These are phyloP conservation scores for Myochromella boudieri DNA, from an alignment of 768 basidiomycete species.

Conservation along the genomic window DNA sequence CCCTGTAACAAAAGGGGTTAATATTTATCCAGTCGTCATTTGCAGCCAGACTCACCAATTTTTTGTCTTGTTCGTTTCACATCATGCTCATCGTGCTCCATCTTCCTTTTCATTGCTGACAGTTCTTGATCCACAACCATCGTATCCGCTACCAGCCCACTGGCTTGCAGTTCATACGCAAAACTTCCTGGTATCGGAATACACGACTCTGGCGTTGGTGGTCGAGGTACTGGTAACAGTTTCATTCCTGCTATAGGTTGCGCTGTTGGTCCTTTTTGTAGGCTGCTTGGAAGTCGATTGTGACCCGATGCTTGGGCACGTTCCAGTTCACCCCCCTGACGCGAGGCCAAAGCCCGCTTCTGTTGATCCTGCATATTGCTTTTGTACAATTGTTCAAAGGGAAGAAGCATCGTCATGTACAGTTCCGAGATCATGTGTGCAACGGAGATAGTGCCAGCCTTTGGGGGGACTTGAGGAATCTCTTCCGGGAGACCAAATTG, in stretches of 20 bases:
- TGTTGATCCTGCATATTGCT: constrained; percentile 61
- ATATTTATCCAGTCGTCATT: too few species aligned
- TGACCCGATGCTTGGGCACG: constrained; percentile 6
- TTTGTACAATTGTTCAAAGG: constrained; percentile 73
- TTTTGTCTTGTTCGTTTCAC: constrained; percentile 72
- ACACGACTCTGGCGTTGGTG: constrained; percentile 21
- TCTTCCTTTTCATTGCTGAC: constrained; percentile 72
- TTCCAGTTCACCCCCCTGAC: constrained; percentile 34
- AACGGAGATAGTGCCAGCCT: constrained; percentile 47
- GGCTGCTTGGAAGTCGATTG: constrained; percentile 8
- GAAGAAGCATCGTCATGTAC: constrained; percentile 61
- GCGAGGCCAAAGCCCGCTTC: constrained; percentile 48
- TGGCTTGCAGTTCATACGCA: constrained; percentile 12
- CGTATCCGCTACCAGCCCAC: constrained; percentile 24
- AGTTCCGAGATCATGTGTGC: constrained; percentile 53
- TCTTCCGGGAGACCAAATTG: constrained; percentile 65
- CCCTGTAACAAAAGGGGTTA: constrained; percentile 14
- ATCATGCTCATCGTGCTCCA: constrained; percentile 64
- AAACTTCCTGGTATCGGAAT: constrained; percentile 17
- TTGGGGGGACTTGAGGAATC: constrained; percentile 40
- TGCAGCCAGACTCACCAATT: constrained; percentile 53
- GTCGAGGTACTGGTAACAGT: constrained; percentile 22
- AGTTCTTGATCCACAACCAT: constrained; percentile 57
- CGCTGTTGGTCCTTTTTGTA: constrained; percentile 12
- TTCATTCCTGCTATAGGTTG: neutral